Percentiles rank a stretch among this genome's conserved stretches.
Conservation (phyloP, 2,329 filamentous ascomycete genomes). For the Endoconidiophora laricicola region DNA sequence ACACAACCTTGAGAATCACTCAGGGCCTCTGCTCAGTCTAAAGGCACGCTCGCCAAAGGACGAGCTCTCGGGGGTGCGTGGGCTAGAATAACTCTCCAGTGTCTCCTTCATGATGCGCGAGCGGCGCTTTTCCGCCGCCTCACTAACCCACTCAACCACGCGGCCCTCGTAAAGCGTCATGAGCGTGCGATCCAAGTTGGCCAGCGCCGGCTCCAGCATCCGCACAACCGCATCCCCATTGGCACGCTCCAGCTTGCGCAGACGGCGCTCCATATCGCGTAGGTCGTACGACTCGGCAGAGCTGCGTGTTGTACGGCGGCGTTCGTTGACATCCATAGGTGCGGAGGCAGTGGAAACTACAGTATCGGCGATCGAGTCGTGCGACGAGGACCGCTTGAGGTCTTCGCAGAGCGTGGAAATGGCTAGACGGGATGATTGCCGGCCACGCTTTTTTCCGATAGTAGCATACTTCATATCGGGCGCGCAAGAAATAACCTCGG, state of each 20-base stretch:
- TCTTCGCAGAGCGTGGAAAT: neutral
- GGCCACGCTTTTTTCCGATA: neutral
- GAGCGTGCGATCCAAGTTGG: constrained; percentile 26
- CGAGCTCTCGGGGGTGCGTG: constrained; percentile 8
- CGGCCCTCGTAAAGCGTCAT: constrained; percentile 15
- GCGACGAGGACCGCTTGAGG: neutral
- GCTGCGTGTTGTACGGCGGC: constrained; percentile 6
- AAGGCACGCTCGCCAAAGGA: constrained; percentile 7
- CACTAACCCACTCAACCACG: constrained; percentile 10
- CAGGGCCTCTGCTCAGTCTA: constrained; percentile 8
- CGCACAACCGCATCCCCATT: constrained; percentile 27
- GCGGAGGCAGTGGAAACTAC: neutral
- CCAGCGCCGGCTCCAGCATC: constrained; percentile 28
- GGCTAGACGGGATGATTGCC: neutral
- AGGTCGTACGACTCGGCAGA: constrained; percentile 19
- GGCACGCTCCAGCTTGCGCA: constrained; percentile 30
- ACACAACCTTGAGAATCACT: neutral
- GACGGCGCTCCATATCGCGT: constrained; percentile 30
- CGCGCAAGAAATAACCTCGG: neutral
- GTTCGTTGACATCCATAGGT: constrained; percentile 12
- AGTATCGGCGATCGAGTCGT: constrained; percentile 3
- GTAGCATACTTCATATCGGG: neutral
- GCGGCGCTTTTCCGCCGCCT: constrained; percentile 9
- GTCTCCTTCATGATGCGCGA: constrained; percentile 6
- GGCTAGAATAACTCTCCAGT: constrained; percentile 2